Conservation (phyloP, 192 early-diverging fungal species). For the Rhizoclosmatium globosum region DNA sequence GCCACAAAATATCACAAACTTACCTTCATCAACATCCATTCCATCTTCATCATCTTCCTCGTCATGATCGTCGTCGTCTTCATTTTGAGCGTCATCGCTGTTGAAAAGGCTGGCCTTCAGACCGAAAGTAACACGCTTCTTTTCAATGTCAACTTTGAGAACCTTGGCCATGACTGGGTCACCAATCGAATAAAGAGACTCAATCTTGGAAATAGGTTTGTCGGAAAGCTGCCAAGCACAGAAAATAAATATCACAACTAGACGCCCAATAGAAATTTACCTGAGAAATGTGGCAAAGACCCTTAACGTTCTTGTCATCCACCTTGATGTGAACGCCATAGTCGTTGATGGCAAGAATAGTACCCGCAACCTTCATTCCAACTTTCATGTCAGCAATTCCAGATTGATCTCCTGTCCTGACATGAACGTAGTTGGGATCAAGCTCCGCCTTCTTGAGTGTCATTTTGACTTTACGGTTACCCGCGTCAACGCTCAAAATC, state of each 20-base stretch:
- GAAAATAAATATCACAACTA: not conserved
- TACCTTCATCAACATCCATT: slow-evolving; percentile 23
- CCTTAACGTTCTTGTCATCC: slow-evolving; percentile 75
- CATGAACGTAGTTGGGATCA: slow-evolving; percentile 47
- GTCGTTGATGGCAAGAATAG: slow-evolving; percentile 73
- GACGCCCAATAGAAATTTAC: slow-evolving; percentile 27
- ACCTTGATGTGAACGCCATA: slow-evolving; percentile 88
- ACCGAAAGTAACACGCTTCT: slow-evolving; percentile 76
- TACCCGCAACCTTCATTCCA: slow-evolving; percentile 83
- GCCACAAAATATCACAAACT: not conserved
- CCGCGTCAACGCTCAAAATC: slow-evolving; percentile 67
- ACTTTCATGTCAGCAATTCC: slow-evolving; percentile 65
- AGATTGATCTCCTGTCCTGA: slow-evolving; percentile 12
- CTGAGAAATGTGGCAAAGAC: slow-evolving; percentile 87
- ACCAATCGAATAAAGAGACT: slow-evolving; percentile 80
- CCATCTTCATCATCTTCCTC: slow-evolving; percentile 33
- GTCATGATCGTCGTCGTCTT: slow-evolving; percentile 53
- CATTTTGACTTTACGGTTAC: slow-evolving; percentile 71
- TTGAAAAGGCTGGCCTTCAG: slow-evolving; percentile 89
- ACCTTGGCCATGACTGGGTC: slow-evolving; percentile 85
- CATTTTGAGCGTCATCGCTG: slow-evolving; percentile 57
- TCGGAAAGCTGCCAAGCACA: slow-evolving; percentile 69
- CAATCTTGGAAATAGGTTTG: slow-evolving; percentile 68
- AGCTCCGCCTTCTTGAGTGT: slow-evolving; percentile 58
- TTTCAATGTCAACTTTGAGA: slow-evolving; percentile 74